Conservation (phyloP, 2,329 filamentous ascomycete genomes). For the Monilinia fructicola region DNA sequence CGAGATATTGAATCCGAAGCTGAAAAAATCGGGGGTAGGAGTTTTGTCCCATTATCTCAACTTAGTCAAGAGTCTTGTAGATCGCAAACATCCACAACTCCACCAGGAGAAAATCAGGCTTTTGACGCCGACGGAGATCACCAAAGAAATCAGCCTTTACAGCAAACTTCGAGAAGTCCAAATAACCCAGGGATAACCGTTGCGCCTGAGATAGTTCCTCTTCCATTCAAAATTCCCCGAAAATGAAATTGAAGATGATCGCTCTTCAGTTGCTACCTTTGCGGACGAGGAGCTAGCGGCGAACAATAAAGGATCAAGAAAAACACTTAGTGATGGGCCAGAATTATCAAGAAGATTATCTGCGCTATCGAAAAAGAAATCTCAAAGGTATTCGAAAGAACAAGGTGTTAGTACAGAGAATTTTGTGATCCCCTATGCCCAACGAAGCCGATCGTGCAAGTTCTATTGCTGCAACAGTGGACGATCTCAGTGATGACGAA, state of each 20-base stretch:
- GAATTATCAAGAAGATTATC: conserved; percentile 35
- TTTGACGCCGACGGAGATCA: conserved; percentile 40
- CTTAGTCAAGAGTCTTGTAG: conserved; percentile 41
- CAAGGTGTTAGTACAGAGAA: conserved; percentile 45
- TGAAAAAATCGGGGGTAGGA: conserved; percentile 48
- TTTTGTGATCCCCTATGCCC: conserved; percentile 43
- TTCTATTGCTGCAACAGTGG: conserved; percentile 59
- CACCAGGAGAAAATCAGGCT: conserved; percentile 39
- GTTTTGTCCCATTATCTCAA: conserved; percentile 42
- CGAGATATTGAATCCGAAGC: conserved; percentile 47
- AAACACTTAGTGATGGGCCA: conserved; percentile 51
- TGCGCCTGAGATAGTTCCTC: conserved; percentile 58
- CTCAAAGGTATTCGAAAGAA: conserved; percentile 35
- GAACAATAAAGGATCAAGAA: conserved; percentile 52
- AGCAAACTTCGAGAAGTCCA: conserved; percentile 35
- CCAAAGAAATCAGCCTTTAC: conserved; percentile 36
- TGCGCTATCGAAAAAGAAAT: conserved; percentile 29
- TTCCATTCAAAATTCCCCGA: conserved; percentile 64
- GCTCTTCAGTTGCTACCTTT: conserved; percentile 69
- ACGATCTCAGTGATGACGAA: conserved; percentile 48
- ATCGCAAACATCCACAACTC: conserved; percentile 33
- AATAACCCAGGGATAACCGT: conserved; percentile 43
- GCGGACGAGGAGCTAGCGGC: conserved; percentile 61
- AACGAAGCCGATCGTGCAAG: conserved; percentile 45
- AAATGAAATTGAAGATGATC: conserved; percentile 48